Evolutionary conservation across 1,284 basidiomycete genomes (phyloP).

Genomic region (Tylopilus sp.): DNA sequence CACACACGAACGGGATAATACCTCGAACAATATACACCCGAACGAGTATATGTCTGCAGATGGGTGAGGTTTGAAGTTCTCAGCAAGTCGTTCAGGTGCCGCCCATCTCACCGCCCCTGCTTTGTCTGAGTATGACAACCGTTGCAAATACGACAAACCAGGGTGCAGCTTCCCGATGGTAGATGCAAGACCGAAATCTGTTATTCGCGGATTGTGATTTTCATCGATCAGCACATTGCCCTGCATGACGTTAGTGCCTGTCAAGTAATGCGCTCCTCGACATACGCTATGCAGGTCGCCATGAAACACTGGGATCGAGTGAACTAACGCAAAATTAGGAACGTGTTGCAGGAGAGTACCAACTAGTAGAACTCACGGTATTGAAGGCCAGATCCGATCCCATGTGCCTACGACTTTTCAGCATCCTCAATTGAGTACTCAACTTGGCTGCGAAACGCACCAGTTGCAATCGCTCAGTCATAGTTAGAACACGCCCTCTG

Average conservation of each 20-base stretch:
- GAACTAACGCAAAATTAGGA: slow-evolving; percentile 18
- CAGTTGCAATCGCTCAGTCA: background rate
- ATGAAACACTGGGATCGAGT: slow-evolving; percentile 17
- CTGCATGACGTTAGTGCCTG: slow-evolving; percentile 1
- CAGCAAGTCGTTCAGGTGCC: slow-evolving; percentile 7
- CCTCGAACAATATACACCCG: slow-evolving; percentile 22
- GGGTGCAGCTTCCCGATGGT: slow-evolving; percentile 10
- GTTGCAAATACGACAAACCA: slow-evolving; percentile 14
- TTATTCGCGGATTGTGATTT: slow-evolving; percentile 10
- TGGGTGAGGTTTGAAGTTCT: background rate
- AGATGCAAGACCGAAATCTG: slow-evolving; percentile 14
- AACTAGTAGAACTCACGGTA: slow-evolving; percentile 7
- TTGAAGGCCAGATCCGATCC: slow-evolving; percentile 9
- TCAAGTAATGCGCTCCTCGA: background rate
- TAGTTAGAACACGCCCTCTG: background rate
- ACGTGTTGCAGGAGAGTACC: rapidly evolving
- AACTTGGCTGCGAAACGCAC: background rate
- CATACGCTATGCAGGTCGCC: background rate
- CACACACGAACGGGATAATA: background rate
- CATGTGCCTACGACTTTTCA: slow-evolving; percentile 4
- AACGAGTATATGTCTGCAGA: slow-evolving; percentile 20
- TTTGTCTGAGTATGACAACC: slow-evolving; percentile 5
- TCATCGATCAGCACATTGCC: slow-evolving; percentile 22
- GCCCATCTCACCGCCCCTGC: slow-evolving; percentile 9
- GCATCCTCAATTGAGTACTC: background rate